Evolutionary conservation across 2,329 filamentous ascomycete genomes (phyloP).

Genomic region (Aspergillus sp.): DNA sequence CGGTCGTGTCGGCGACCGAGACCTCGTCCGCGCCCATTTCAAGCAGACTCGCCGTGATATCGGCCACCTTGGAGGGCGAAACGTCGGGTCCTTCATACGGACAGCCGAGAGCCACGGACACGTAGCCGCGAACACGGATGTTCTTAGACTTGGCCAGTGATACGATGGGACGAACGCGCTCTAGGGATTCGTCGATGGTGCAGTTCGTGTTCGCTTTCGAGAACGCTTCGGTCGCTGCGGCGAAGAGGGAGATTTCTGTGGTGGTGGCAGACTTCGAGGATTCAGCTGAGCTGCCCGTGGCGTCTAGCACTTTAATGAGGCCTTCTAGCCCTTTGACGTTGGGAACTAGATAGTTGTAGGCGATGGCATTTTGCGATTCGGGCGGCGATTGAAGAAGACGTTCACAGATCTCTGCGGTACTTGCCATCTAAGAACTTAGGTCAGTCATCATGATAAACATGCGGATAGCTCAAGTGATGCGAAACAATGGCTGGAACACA

Average conservation of each 20-base stretch:
- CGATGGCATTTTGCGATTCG: slow-evolving; percentile 51
- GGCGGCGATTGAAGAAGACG: slow-evolving; percentile 53
- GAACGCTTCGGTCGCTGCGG: slow-evolving; percentile 64
- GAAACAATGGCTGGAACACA: not conserved
- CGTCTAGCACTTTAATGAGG: slow-evolving; percentile 55
- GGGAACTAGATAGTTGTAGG: slow-evolving; percentile 66
- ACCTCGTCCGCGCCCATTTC: slow-evolving; percentile 68
- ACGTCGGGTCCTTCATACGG: slow-evolving; percentile 66
- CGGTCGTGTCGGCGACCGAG: slow-evolving; percentile 65
- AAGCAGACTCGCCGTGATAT: slow-evolving; percentile 59
- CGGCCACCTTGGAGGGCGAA: slow-evolving; percentile 59
- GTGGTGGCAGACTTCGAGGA: slow-evolving; percentile 35
- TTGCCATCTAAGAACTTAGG: slow-evolving; percentile 56
- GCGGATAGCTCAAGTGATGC: not conserved
- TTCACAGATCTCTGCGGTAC: slow-evolving; percentile 61
- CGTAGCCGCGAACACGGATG: slow-evolving; percentile 63
- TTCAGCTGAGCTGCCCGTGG: slow-evolving; percentile 33
- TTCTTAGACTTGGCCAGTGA: slow-evolving; percentile 54
- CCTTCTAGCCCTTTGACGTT: slow-evolving; percentile 63
- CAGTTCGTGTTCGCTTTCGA: slow-evolving; percentile 67
- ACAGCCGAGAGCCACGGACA: slow-evolving; percentile 64
- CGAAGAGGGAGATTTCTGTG: slow-evolving; percentile 62
- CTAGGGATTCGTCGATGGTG: slow-evolving; percentile 61
- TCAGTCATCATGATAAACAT: not conserved
- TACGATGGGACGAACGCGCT: slow-evolving; percentile 60